Base-by-base conservation (phyloP, 805 yeast genomes). In the Pichia paraexigua region DNA sequence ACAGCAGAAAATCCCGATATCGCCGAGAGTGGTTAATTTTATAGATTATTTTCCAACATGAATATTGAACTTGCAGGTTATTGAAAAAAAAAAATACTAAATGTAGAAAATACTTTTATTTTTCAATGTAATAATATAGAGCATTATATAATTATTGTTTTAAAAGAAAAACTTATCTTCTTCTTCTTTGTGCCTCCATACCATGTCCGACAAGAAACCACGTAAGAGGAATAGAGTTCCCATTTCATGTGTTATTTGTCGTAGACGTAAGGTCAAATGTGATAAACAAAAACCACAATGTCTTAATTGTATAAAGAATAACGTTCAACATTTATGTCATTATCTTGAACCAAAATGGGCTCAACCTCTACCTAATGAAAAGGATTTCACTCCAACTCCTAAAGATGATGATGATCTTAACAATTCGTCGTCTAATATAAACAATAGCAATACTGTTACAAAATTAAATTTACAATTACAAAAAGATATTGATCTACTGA, bases 291-390 rank as follows among this genome's bases (percentile, higher is more conserved):
- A 78, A 56, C 84, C 84, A 1, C 78, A 77, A 47, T 79, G 84
- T 62, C 69, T 76, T 10, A 78, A 77, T 51, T 79, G 84, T 67
- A 71, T 73, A 37, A 76, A 76, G 58, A 78, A 80, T 17, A 83
- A 82, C 2, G 83, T 79, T 17, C 76, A 76, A 9, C 83, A 79
- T 59, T 63, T 79, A 20, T 79, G 84, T 53, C 78, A 77, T 48
- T 79, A 78, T 56, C 69, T 79, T 57, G 82, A 77, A 54, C 84
- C 82, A 42, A 68, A 73, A n/a, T 79, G 84, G 84, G 83, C 83
- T 0, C 73, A 72, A 51, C 68, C 66, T 47, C 30, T 63, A 20
- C 41, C 45, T 13, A 18, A n/a, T 27, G 37, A 41, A 30, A 40
- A 40, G 17, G 39, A 43, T 30, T 20, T 13, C 7, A 10, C 17